phyloP scores from a whole-genome alignment of 805 yeast genomes.

The Starmerella potacharoeniae region DNA sequence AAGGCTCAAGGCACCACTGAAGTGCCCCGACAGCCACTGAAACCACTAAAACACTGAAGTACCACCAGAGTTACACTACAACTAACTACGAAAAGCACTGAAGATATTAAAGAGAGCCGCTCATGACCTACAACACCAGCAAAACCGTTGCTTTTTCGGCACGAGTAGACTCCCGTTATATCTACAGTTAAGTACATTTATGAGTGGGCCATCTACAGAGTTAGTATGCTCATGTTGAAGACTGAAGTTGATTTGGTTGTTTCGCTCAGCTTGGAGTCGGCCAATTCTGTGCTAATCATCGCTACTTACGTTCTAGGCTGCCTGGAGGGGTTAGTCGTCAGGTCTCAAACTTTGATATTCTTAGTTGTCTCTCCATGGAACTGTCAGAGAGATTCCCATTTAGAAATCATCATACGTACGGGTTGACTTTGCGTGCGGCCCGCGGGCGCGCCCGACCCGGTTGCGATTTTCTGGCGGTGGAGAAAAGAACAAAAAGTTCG shows the following conservation, averaged over 20 bases:
- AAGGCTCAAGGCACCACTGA: too few species aligned
- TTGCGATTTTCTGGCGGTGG: too few species aligned
- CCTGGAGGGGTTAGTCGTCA: conserved; percentile 16
- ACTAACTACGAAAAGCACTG: too few species aligned
- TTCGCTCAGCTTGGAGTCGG: conserved; percentile 27
- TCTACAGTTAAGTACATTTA: background rate
- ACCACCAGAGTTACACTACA: too few species aligned
- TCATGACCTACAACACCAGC: too few species aligned
- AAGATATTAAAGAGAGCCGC: too few species aligned
- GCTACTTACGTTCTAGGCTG: conserved; percentile 20
- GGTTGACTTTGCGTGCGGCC: background rate
- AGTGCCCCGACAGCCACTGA: too few species aligned
- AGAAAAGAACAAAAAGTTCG: too few species aligned
- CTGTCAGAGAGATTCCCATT: conserved; percentile 32
- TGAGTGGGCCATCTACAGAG: background rate
- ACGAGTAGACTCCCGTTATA: too few species aligned
- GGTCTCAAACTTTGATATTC: conserved; percentile 17
- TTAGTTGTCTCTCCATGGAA: conserved; percentile 24
- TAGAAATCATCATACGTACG: conserved; percentile 21
- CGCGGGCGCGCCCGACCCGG: too few species aligned
- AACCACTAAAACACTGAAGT: too few species aligned
- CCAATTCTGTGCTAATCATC: conserved; percentile 26
- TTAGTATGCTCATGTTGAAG: conserved; percentile 29
- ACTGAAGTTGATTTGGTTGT: conserved; percentile 27
- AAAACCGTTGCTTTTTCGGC: too few species aligned